Percentiles rank a stretch among this genome's conserved stretches.
Evolutionary conservation across 768 basidiomycete genomes (phyloP).

Genomic region (Gymnopilus dilepis): DNA sequence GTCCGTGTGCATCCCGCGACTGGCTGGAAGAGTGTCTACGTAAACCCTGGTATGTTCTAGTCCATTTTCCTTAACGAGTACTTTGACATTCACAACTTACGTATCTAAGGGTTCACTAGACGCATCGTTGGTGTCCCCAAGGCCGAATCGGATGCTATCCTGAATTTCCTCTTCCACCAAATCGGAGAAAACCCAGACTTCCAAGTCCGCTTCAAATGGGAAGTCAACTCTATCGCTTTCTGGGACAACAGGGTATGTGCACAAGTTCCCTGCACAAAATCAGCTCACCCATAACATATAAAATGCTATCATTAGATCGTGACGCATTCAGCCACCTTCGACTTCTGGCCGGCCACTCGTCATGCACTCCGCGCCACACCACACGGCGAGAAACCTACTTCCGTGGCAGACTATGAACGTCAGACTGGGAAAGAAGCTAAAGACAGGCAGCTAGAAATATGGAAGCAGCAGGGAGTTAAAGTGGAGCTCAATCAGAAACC

Average conservation of each 20-base stretch:
- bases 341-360: conserved; percentile 78
- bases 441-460: conserved; percentile 75
- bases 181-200: conserved; percentile 74
- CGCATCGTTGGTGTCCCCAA: conserved; percentile 82
- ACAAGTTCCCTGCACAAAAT: no score
- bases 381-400: conserved; percentile 78
- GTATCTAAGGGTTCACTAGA: conserved; percentile 71
- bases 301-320: conserved; percentile 53
- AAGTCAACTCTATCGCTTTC: conserved; percentile 76
- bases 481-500: conserved; percentile 36
- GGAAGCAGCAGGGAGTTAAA: conserved; percentile 67
- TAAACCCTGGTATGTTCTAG: conserved; percentile 65
- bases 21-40: conserved; percentile 83
- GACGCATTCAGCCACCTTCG: conserved; percentile 81
- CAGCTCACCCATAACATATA: no score
- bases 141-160: conserved; percentile 77
- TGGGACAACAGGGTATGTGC: conserved; percentile 81
- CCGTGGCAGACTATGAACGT: conserved; percentile 72
- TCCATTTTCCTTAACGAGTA: neutral
- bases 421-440: conserved; percentile 70
- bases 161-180: conserved; percentile 73
- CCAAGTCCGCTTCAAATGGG: conserved; percentile 82
- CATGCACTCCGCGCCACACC: conserved; percentile 85
- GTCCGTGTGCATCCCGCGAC: conserved; percentile 87
- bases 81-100: neutral